Conservation (phyloP, 371 early-diverging fungal species). For the Syncephalastrum racemosum region DNA sequence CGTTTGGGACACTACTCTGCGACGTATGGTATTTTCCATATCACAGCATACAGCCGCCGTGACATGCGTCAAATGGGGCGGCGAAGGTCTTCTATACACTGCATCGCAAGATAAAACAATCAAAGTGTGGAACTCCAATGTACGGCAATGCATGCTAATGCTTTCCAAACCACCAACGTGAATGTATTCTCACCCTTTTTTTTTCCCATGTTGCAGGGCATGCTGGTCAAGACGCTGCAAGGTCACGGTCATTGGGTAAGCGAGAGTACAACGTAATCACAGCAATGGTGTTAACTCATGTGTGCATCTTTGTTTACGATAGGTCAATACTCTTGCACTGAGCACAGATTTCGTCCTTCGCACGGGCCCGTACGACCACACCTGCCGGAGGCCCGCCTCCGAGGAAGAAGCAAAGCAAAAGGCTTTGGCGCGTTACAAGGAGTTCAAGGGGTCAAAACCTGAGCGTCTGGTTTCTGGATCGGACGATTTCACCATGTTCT, state of each 20-base stretch:
- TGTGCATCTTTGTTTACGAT: constrained; percentile 20
- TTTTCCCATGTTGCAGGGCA: constrained; percentile 59
- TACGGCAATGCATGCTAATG: constrained; percentile 2
- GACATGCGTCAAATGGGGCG: constrained; percentile 94
- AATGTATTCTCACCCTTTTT: constrained; percentile 1
- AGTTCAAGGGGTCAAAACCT: constrained; percentile 62
- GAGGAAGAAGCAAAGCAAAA: constrained; percentile 70
- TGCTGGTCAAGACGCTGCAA: constrained; percentile 77
- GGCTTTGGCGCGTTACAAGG: constrained; percentile 81
- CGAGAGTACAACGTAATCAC: background rate
- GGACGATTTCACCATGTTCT: constrained; percentile 96
- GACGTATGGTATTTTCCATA: constrained; percentile 77
- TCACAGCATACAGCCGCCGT: constrained; percentile 91
- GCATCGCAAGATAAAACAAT: constrained; percentile 92
- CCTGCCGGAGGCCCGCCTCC: constrained; percentile 56
- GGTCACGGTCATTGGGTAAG: constrained; percentile 87
- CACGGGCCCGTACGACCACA: constrained; percentile 91
- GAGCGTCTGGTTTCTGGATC: constrained; percentile 92
- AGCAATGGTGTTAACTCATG: too few species aligned
- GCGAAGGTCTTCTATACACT: constrained; percentile 91
- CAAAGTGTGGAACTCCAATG: constrained; percentile 85
- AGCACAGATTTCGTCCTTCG: constrained; percentile 89
- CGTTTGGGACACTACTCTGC: constrained; percentile 89
- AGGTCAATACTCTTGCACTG: constrained; percentile 92
- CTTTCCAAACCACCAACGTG: background rate